Base-by-base conservation (phyloP, 2,329 filamentous ascomycete genomes). In the Blumeria hordei region DNA sequence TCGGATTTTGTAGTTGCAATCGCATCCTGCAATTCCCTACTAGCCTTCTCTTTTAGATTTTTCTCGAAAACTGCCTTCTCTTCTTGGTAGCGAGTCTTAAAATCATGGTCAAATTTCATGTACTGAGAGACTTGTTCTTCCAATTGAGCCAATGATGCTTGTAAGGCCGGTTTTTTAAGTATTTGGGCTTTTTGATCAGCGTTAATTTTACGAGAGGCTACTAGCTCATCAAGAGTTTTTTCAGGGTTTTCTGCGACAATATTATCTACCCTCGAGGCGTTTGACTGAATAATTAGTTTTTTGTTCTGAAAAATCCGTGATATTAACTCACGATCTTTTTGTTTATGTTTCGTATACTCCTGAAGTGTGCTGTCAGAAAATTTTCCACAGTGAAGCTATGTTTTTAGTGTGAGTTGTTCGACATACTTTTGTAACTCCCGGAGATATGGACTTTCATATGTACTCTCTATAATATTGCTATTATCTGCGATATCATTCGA, bases 361-460 rank as follows among this genome's bases (percentile, higher is more conserved):
- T 94, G 58, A 47, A 57, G 14, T 43, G 1, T 43, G 6, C 6
- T 12, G 18, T 43, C 18, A 43, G 18, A 43, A 14, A 43, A 8
- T 6, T 16, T n/a, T n/a, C 12, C 18, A 6, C 6, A 6, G 5
- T 43, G 11, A n/a, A 43, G 14, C 18, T 14, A 43, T 14, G 10
- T 43, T 43, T 10, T 43, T n/a, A n/a, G 18, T 8, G 39, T 10
- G 6, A 14, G 12, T 43, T 43, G 18, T 16, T 41, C n/a, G 28
- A 66, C 80, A 66, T 72, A 94, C 88, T 94, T 95, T 66, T 90
- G 80, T 53, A 96, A 74, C 67, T 96, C 90, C 66, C 81, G 87
- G 66, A 95, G 76, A 70, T 90, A 88, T 41, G 80, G 73, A 64
- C 78, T 88, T 67, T 95, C 88, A 58, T 71, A 72, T 59, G 67